These are phyloP conservation scores for Cyclotella baltica DNA, from an alignment of 108 stramenopile species.

Conservation along the genomic window DNA sequence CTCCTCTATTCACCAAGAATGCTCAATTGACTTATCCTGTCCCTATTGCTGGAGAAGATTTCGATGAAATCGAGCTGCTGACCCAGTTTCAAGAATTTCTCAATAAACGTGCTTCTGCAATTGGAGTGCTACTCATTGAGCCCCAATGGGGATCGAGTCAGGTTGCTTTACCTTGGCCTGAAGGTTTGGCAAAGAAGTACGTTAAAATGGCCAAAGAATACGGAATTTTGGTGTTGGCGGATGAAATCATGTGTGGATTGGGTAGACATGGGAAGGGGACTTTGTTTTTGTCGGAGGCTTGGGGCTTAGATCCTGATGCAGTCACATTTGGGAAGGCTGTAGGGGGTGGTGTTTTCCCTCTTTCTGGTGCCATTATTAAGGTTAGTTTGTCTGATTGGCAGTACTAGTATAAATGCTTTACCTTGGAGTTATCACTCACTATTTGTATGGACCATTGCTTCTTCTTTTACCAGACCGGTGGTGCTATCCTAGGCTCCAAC, in stretches of 20 bases:
- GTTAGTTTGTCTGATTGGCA: no score
- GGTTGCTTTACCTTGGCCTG: constrained; percentile 61
- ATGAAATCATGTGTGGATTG: constrained; percentile 77
- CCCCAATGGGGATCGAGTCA: constrained; percentile 71
- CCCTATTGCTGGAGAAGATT: constrained; percentile 48
- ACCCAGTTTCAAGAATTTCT: constrained; percentile 48
- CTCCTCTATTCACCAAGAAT: constrained; percentile 53
- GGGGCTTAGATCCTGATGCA: constrained; percentile 57
- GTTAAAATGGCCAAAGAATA: constrained; percentile 44
- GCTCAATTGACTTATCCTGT: constrained; percentile 63
- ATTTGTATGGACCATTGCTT: not conserved
- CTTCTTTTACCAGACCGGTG: constrained; percentile 23
- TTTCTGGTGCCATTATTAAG: constrained; percentile 66
- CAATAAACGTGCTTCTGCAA: constrained; percentile 36
- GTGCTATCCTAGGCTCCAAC: constrained; percentile 30
- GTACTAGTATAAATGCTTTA: no score
- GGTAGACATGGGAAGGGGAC: constrained; percentile 65
- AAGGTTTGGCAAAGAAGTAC: constrained; percentile 51
- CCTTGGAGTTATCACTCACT: no score
- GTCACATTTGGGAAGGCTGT: constrained; percentile 72
- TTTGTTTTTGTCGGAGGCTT: constrained; percentile 60
- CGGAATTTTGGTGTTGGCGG: constrained; percentile 50
- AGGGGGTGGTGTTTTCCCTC: constrained; percentile 61
- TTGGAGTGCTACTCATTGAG: constrained; percentile 66
- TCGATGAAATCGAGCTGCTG: constrained; percentile 39